Evolutionary conservation across 306 rosid genomes (phyloP).

Genomic region (Pterocarpus macrocarpus): DNA sequence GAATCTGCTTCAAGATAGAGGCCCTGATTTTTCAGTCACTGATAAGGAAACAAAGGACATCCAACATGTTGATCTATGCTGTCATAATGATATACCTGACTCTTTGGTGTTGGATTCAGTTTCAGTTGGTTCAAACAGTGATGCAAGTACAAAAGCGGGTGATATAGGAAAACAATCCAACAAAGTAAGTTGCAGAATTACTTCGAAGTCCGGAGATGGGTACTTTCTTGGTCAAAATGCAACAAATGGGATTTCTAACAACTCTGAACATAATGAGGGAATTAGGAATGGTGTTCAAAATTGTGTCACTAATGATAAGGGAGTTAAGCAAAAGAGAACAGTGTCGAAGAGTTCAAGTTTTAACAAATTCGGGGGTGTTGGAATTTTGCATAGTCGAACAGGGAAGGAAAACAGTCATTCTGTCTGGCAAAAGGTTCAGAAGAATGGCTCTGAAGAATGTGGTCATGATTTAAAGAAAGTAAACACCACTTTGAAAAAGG

Average conservation of each 20-base stretch:
- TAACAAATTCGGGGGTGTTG: slow-evolving; percentile 55
- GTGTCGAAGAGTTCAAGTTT: slow-evolving; percentile 57
- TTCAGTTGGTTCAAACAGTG: slow-evolving; percentile 58
- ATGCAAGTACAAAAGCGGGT: slow-evolving; percentile 44
- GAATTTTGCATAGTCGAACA: slow-evolving; percentile 54
- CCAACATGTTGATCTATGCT: slow-evolving; percentile 36
- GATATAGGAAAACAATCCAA: slow-evolving; percentile 48
- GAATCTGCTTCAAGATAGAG: slow-evolving; percentile 43
- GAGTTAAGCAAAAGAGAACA: slow-evolving; percentile 61
- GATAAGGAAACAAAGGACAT: slow-evolving; percentile 46
- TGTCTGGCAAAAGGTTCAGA: slow-evolving; percentile 91
- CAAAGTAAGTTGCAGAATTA: slow-evolving; percentile 45
- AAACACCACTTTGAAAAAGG: slow-evolving; percentile 52
- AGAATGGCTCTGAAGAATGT: slow-evolving; percentile 53
- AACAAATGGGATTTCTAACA: slow-evolving; percentile 37
- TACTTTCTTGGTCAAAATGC: slow-evolving; percentile 44
- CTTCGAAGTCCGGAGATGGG: slow-evolving; percentile 53
- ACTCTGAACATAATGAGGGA: slow-evolving; percentile 53
- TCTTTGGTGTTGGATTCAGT: slow-evolving; percentile 57
- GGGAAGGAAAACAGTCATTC: slow-evolving; percentile 79
- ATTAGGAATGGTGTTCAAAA: slow-evolving; percentile 50
- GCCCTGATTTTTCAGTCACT: slow-evolving; percentile 37
- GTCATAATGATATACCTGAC: slow-evolving; percentile 50
- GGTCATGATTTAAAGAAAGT: slow-evolving; percentile 59
- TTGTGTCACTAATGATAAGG: slow-evolving; percentile 55